Base-by-base conservation (phyloP, 73 alveolate species). In the Tetrahymena malaccensis region DNA sequence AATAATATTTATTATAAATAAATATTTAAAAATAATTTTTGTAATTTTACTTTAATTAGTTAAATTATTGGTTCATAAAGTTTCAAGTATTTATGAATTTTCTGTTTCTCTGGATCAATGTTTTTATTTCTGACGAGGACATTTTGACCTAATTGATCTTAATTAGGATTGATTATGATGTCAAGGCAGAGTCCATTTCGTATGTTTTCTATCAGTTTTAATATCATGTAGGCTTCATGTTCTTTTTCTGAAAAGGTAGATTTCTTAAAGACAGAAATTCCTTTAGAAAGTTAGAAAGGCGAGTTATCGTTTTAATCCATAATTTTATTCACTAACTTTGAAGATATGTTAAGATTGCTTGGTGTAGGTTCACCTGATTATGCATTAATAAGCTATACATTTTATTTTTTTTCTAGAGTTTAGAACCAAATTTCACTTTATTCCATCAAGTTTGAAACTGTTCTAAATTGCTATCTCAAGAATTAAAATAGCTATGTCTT, bases 361-460 rank as follows among this genome's bases (percentile, higher is more conserved):
- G 84, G 94, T 50, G 93, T 85, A 44, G 43, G 95, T 94, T 93
- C 50, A 22, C 84, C 97, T 43, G 93, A 95, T 70, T 70, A 85
- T 55, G 93, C 94, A 85, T 95, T 94, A 12, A 95, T 58, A 6
- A 95, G 70, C 56, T 95, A 83, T 19, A 95, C 56, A 43, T 94
- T 95, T 55, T 95, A 93, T 55, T 95, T 94, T 50, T 85, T 85
- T 19, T 95, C 97, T 50, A 43, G 94, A 15, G 84, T 40, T 16
- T 95, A 55, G 43, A 95, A 50, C 97, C 97, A 95, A 6, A 95
- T 94, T 95, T 95, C 97, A 13, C 95, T 85, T 55, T 93, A 85
- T 34, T 95, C 97, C 17, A 95, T 89, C 19, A 50, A 95, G 16
- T 34, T 35, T 56, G 89, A 85, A 35, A 95, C 43, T 40, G 85